Percentiles rank a stretch among this genome's conserved stretches.
These are phyloP conservation scores for Cicer cuneatum DNA, from an alignment of 306 rosid species.

Conservation along the genomic window DNA sequence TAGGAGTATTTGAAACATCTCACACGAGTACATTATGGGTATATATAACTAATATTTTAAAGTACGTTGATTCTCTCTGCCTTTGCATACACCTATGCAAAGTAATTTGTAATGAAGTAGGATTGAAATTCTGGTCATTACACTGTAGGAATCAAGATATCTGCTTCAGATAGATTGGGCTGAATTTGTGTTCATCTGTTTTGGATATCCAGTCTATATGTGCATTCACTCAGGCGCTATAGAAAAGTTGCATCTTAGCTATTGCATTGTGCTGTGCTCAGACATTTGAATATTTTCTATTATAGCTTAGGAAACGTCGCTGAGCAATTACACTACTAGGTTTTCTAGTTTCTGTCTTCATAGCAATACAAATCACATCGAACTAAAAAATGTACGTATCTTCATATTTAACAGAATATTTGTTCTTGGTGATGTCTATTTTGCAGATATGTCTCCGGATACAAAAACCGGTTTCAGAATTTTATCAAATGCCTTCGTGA, in stretches of 20 bases:
- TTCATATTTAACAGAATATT: conserved; percentile 16
- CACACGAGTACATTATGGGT: background rate
- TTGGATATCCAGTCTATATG: background rate
- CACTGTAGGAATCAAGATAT: conserved; percentile 14
- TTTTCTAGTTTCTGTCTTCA: conserved; percentile 28
- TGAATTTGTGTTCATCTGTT: background rate
- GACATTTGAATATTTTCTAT: conserved; percentile 12
- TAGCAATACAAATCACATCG: background rate
- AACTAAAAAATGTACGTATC: background rate
- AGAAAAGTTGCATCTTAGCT: conserved; percentile 8
- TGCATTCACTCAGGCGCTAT: background rate
- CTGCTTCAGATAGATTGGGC: conserved; percentile 30
- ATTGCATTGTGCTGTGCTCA: background rate
- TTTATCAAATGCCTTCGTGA: conserved; percentile 62
- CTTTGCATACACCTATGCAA: background rate
- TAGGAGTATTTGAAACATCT: background rate
- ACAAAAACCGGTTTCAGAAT: conserved; percentile 64
- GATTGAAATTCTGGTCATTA: background rate
- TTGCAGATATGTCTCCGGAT: conserved; percentile 64
- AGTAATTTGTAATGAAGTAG: conserved; percentile 1
- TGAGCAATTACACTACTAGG: background rate
- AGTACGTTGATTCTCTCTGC: conserved; percentile 1
- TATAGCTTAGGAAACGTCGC: conserved; percentile 2
- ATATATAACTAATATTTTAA: background rate
- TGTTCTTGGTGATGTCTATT: conserved; percentile 16